Conservation (phyloP, 1,284 basidiomycete species). For the Leccinum griseonigrum region DNA sequence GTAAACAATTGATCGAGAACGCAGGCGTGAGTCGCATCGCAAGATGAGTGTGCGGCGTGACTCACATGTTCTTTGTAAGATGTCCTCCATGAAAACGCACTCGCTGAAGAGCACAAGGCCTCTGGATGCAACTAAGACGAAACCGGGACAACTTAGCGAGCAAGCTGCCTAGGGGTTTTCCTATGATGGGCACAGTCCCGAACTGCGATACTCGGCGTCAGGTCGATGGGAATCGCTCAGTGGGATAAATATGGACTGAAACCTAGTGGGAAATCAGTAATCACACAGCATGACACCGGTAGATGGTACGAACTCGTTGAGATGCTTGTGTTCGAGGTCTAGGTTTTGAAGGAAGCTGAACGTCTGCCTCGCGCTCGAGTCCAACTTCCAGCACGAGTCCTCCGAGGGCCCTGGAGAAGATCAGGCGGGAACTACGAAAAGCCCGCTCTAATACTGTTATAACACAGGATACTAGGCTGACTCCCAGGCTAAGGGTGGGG, state of each 20-base stretch:
- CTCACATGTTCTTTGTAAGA: constrained; percentile 13
- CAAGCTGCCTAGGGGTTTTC: not conserved
- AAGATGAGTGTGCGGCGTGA: not conserved
- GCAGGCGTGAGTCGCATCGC: constrained; percentile 1
- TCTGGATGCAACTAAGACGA: not conserved
- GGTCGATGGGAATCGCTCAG: not conserved
- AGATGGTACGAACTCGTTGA: not conserved
- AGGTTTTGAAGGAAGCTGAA: not conserved
- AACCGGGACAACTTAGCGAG: not conserved
- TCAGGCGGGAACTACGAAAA: not conserved
- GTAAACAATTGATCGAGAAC: not conserved
- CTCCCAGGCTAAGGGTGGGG: not conserved
- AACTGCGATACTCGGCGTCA: not conserved
- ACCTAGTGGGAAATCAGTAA: not conserved
- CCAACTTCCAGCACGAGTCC: not conserved
- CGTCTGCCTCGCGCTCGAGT: not conserved
- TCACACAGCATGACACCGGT: not conserved
- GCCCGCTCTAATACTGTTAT: not conserved
- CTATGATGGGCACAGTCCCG: not conserved
- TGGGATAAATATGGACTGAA: not conserved
- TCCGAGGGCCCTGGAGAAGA: not conserved
- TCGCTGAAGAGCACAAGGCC: not conserved
- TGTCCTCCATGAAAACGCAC: constrained; percentile 11
- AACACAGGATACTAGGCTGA: not conserved
- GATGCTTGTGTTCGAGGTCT: not conserved